phyloP scores from a whole-genome alignment of 2,329 filamentous ascomycete species.

The Ophiostoma pallidulum region DNA sequence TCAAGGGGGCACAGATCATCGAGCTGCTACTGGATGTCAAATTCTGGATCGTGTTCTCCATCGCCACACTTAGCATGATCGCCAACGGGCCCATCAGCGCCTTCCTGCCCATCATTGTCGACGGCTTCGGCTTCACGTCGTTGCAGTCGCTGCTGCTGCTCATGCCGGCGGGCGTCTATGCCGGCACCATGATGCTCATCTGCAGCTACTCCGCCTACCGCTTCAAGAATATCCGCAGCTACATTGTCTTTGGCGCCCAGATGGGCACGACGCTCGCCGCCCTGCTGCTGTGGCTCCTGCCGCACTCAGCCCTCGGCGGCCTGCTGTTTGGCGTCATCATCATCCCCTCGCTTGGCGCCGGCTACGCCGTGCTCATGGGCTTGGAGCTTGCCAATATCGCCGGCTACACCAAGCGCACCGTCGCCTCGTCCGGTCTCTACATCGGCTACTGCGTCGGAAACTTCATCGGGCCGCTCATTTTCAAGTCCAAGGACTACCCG shows the following conservation, averaged over 20 bases:
- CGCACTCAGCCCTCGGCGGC: constrained; percentile 30
- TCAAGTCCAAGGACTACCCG: constrained; percentile 25
- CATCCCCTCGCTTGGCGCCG: constrained; percentile 33
- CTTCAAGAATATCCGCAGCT: constrained; percentile 15
- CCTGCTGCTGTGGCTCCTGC: constrained; percentile 35
- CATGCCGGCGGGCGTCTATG: constrained; percentile 30
- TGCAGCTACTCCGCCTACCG: constrained; percentile 29
- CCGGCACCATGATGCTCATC: constrained; percentile 29
- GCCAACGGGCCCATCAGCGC: constrained; percentile 36
- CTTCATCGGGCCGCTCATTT: constrained; percentile 32
- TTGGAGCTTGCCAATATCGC: constrained; percentile 39
- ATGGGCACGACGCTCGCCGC: constrained; percentile 32
- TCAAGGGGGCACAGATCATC: constrained; percentile 32
- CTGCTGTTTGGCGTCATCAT: constrained; percentile 40
- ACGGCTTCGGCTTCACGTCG: constrained; percentile 33
- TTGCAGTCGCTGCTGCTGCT: constrained; percentile 34
- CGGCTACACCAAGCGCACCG: constrained; percentile 41
- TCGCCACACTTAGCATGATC: constrained; percentile 31
- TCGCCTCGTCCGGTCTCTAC: constrained; percentile 39
- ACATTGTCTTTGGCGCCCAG: constrained; percentile 30
- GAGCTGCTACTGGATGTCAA: constrained; percentile 27
- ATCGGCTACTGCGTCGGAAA: constrained; percentile 38
- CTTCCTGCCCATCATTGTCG: constrained; percentile 36
- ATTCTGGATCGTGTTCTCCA: constrained; percentile 32
- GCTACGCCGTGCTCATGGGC: constrained; percentile 39